A percentile compares a stretch with the other conserved stretches of the same genome.
Evolutionary conservation across 2,329 filamentous ascomycete species (phyloP).

Genomic region (Rhynchosporium secalis): DNA sequence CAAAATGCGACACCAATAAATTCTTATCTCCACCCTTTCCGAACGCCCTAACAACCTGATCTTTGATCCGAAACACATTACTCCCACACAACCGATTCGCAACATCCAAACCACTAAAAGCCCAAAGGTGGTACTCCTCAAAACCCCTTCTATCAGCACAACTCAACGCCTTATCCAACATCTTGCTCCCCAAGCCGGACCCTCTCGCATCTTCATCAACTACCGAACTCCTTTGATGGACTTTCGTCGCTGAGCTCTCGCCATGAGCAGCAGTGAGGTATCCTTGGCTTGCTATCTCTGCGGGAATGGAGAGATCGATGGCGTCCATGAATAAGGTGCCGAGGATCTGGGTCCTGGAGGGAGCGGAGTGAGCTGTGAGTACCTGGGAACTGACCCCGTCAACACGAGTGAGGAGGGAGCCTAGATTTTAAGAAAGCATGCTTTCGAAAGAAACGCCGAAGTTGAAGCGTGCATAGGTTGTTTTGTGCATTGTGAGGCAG

Average conservation of each 20-base stretch:
- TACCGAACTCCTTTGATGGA: conserved; percentile 37
- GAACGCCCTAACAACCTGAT: conserved; percentile 20
- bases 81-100: conserved; percentile 36
- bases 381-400: background rate
- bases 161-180: conserved; percentile 34
- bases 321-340: background rate
- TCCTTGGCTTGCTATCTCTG: background rate
- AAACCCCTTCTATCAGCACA: conserved; percentile 34
- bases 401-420: background rate
- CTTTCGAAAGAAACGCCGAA: conserved; percentile 29
- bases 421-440: background rate
- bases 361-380: background rate
- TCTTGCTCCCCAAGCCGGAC: conserved; percentile 33
- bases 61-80: conserved; percentile 31
- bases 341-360: background rate
- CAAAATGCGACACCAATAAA: conserved; percentile 10
- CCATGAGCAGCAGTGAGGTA: background rate
- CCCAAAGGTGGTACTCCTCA: conserved; percentile 33
- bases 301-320: background rate
- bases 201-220: conserved; percentile 34
- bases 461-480: conserved; percentile 29
- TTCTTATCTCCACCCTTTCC: conserved; percentile 24
- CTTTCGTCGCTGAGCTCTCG: conserved; percentile 19
- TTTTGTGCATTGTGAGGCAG: conserved; percentile 38
- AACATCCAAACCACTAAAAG: conserved; percentile 29